These are phyloP conservation scores for Oryza longistaminata DNA, from an alignment of 176 grass and related monocot genomes.

Conservation along the genomic window DNA sequence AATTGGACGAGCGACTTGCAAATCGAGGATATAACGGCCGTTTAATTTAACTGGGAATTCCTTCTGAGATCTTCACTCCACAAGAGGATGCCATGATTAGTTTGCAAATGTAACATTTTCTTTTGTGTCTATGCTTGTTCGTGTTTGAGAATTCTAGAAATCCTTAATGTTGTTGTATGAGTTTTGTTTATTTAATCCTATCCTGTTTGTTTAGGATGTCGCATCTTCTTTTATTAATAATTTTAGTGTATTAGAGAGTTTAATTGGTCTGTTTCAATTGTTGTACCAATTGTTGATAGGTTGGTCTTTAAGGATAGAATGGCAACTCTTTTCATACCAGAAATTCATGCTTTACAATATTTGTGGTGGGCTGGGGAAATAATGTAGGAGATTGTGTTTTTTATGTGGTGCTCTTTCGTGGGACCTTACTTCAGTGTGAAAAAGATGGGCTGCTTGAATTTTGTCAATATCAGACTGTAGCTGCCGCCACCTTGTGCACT, in stretches of 20 bases:
- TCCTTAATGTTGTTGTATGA: background rate
- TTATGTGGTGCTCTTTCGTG: background rate
- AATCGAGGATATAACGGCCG: background rate
- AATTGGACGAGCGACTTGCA: background rate
- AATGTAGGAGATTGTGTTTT: background rate
- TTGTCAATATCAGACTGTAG: background rate
- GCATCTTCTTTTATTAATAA: background rate
- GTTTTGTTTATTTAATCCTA: background rate
- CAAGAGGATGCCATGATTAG: background rate
- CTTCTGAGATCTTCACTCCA: background rate
- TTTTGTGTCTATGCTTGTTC: background rate
- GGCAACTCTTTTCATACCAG: conserved; percentile 18
- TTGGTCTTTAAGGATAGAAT: background rate
- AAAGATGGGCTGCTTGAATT: background rate
- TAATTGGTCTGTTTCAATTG: background rate
- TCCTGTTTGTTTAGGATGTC: background rate
- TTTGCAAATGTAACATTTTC: background rate
- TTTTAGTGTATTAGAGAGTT: background rate
- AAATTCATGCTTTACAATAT: background rate
- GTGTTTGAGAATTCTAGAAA: background rate
- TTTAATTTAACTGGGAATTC: background rate
- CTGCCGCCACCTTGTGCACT: background rate
- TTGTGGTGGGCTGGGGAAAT: background rate
- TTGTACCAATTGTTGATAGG: background rate
- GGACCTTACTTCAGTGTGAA: background rate